These are phyloP conservation scores for Gracilaria vermiculophylla DNA, from an alignment of 23 red algal genomes.

Conservation along the genomic window DNA sequence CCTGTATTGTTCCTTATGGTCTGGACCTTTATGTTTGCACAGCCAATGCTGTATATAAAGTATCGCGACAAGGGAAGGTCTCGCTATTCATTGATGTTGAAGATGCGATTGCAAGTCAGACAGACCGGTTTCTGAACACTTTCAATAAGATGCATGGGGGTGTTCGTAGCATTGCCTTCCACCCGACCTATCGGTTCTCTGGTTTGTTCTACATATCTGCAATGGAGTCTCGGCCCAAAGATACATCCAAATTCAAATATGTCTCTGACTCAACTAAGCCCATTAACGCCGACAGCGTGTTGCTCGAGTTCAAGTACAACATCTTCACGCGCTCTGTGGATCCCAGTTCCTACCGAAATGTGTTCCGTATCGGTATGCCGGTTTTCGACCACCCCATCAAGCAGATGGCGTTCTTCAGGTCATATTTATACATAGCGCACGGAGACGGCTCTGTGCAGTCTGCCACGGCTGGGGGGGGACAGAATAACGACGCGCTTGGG, in stretches of 20 bases:
- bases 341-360: neutral
- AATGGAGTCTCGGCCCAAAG: conserved; percentile 27
- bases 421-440: conserved; percentile 23
- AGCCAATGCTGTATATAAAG: neutral
- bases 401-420: conserved; percentile 39
- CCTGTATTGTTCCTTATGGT: neutral
- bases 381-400: conserved; percentile 56
- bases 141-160: conserved; percentile 33
- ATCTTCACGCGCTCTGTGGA: neutral
- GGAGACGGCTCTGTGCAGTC: conserved; percentile 59
- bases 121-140: neutral
- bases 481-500: conserved; percentile 46
- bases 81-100: conserved; percentile 34
- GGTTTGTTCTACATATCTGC: conserved; percentile 34
- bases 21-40: neutral
- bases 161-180: conserved; percentile 48
- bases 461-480: conserved; percentile 38
- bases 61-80: neutral
- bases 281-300: conserved; percentile 30
- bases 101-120: neutral
- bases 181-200: neutral
- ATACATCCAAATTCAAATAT: conserved; percentile 23
- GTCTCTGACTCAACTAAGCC: conserved; percentile 10
- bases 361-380: conserved; percentile 47
- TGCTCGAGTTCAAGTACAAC: conserved; percentile 39